phyloP scores from a whole-genome alignment of 1,139 yeast genomes.

The Casaregolazyma suthepensis region DNA sequence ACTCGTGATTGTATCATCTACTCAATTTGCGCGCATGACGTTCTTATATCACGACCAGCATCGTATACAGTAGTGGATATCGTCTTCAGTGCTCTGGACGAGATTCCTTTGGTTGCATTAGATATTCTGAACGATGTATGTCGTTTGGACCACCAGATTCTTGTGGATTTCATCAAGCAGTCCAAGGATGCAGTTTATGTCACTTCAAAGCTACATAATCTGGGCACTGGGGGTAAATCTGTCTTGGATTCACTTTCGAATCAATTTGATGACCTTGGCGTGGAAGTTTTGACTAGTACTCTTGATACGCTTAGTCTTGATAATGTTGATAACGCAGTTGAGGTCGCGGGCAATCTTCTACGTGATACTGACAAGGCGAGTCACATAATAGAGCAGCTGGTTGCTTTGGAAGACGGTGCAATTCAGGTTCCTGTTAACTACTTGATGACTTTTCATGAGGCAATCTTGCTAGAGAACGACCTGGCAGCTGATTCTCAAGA shows the following conservation, averaged over 20 bases:
- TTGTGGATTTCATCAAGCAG: not conserved
- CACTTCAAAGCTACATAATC: not conserved
- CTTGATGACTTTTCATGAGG: constrained; percentile 1
- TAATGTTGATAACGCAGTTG: not conserved
- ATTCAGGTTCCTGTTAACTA: not conserved
- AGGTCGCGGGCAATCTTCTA: constrained; percentile 4
- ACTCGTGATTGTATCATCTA: constrained; percentile 1
- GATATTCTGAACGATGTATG: not conserved
- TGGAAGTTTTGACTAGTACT: not conserved
- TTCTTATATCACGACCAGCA: not conserved
- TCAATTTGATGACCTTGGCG: not conserved
- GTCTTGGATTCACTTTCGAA: not conserved
- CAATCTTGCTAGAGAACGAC: not conserved
- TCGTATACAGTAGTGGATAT: not conserved
- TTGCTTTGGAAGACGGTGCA: not conserved
- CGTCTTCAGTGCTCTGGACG: not conserved
- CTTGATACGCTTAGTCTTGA: not conserved
- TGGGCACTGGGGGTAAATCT: not conserved
- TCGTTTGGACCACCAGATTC: not conserved
- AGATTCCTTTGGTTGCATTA: not conserved
- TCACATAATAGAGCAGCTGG: not conserved
- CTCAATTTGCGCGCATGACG: not conserved
- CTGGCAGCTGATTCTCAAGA: not conserved
- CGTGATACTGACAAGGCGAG: not conserved
- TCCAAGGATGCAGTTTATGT: not conserved